These are phyloP conservation scores for Yamadazyma diddensiae DNA, from an alignment of 1,139 yeast species.

Conservation along the genomic window DNA sequence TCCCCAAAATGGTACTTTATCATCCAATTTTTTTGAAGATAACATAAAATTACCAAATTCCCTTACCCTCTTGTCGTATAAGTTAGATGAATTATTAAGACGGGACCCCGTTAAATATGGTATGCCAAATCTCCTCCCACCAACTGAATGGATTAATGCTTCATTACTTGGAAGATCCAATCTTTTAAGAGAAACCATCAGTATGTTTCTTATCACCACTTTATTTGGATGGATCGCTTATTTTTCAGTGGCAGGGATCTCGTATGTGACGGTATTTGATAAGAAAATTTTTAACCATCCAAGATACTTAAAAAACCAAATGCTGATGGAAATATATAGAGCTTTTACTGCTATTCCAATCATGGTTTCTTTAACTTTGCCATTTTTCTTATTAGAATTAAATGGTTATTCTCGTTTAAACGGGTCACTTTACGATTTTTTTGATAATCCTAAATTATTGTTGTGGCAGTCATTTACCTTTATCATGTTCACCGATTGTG, in stretches of 20 bases:
- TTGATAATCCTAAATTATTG: constrained; percentile 68
- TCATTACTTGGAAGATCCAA: constrained; percentile 73
- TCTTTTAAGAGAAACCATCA: constrained; percentile 63
- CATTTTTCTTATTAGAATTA: constrained; percentile 83
- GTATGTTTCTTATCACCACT: constrained; percentile 70
- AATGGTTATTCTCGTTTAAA: constrained; percentile 81
- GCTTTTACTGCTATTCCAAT: constrained; percentile 81
- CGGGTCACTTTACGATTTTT: constrained; percentile 58
- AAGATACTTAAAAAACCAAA: constrained; percentile 89
- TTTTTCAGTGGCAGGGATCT: constrained; percentile 68
- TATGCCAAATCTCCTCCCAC: constrained; percentile 33
- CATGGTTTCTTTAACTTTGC: constrained; percentile 84
- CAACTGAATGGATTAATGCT: constrained; percentile 52
- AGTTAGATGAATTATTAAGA: constrained; percentile 27
- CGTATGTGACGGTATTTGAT: constrained; percentile 79
- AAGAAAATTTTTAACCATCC: constrained; percentile 92
- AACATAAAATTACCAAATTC: constrained; percentile 9
- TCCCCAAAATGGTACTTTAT: constrained; percentile 18
- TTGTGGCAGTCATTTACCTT: constrained; percentile 69
- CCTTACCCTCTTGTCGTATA: constrained; percentile 17
- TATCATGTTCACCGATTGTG: constrained; percentile 88
- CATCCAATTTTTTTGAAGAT: constrained; percentile 1
- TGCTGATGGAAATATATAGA: constrained; percentile 73
- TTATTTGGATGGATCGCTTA: constrained; percentile 84
- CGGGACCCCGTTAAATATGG: constrained; percentile 37